These are phyloP conservation scores for Tricholomella constricta DNA, from an alignment of 768 basidiomycete genomes.

Conservation along the genomic window DNA sequence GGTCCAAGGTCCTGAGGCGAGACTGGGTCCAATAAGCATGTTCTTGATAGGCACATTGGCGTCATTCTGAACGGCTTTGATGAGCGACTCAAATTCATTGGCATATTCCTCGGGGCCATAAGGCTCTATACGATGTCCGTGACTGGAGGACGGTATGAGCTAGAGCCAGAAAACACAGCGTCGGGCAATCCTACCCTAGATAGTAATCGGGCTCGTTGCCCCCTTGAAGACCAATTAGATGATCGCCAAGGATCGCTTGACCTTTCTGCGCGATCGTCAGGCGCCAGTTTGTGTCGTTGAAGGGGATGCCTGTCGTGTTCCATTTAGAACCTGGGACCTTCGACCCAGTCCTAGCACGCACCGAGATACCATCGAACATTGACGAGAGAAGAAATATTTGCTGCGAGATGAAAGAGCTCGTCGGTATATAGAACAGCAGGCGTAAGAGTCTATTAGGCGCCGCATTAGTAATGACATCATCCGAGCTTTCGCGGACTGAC, in stretches of 20 bases:
- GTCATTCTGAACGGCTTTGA: constrained; percentile 39
- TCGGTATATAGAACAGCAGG: constrained; percentile 64
- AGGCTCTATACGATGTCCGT: constrained; percentile 22
- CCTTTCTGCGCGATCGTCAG: constrained; percentile 58
- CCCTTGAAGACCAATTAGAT: constrained; percentile 67
- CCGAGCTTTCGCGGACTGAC: constrained; percentile 20
- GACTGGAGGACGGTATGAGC: constrained; percentile 9
- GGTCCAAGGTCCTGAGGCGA: constrained; percentile 57
- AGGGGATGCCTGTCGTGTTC: constrained; percentile 47
- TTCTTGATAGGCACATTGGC: constrained; percentile 34
- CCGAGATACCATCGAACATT: constrained; percentile 70
- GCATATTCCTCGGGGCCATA: constrained; percentile 46
- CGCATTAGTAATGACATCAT: neutral
- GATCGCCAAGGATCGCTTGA: constrained; percentile 62
- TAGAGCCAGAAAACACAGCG: constrained; percentile 1
- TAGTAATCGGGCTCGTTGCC: constrained; percentile 85
- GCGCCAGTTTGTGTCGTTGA: constrained; percentile 64
- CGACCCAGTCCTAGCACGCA: constrained; percentile 15
- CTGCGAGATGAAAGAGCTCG: constrained; percentile 68
- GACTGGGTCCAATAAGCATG: constrained; percentile 62
- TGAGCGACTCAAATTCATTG: constrained; percentile 47
- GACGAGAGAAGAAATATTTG: constrained; percentile 57
- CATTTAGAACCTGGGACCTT: neutral
- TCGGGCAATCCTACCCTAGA: constrained; percentile 27
- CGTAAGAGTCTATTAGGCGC: constrained; percentile 52